phyloP scores from a whole-genome alignment of 441 rosid genomes.

The Pelargonium australe region DNA sequence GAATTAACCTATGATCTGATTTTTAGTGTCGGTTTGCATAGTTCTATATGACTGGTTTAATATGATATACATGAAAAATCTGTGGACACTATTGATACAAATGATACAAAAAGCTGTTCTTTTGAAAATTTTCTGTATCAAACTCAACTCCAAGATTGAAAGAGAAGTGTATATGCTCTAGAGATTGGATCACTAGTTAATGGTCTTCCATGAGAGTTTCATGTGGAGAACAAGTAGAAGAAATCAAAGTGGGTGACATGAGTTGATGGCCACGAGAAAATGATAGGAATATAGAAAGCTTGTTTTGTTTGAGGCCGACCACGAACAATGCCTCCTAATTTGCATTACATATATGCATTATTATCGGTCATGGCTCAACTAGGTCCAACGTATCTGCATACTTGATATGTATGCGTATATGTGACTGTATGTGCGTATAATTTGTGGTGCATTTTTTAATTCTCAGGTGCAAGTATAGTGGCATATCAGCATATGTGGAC shows the following conservation, averaged over 20 bases:
- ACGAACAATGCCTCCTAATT: conserved; percentile 1
- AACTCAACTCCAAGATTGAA: too few relatives aligned
- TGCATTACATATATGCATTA: neutral
- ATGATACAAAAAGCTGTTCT: neutral
- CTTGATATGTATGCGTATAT: neutral
- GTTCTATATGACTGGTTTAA: neutral
- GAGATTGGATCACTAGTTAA: neutral
- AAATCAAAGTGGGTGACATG: neutral
- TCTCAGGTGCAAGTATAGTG: neutral
- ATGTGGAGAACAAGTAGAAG: conserved; percentile 1
- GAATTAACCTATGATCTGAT: neutral
- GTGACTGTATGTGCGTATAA: conserved; percentile 1
- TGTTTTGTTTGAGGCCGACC: neutral
- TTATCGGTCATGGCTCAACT: too few relatives aligned
- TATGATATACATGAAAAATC: neutral
- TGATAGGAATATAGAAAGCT: neutral
- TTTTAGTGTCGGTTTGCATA: neutral
- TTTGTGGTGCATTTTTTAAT: neutral
- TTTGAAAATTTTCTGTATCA: neutral
- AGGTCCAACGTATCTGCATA: neutral
- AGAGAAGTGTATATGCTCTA: neutral
- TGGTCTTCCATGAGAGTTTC: conserved; percentile 1
- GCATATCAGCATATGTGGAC: neutral
- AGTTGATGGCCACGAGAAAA: neutral
- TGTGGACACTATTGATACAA: neutral